These are phyloP conservation scores for Coprinopsis marcescibilis DNA, from an alignment of 768 basidiomycete genomes.

Conservation along the genomic window DNA sequence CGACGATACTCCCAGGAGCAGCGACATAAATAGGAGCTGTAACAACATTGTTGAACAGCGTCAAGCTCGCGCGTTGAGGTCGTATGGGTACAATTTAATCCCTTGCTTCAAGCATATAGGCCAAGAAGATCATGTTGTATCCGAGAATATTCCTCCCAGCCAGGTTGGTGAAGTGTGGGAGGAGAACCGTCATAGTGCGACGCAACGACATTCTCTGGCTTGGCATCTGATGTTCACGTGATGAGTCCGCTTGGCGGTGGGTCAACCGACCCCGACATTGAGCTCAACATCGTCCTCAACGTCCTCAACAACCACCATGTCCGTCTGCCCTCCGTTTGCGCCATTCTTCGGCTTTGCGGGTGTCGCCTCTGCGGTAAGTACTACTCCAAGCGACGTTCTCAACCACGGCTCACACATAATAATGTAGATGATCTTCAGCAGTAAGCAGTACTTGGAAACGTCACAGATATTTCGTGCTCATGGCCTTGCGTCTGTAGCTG, in stretches of 20 bases:
- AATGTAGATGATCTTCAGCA: conserved; percentile 91
- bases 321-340: conserved; percentile 85
- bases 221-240: too few species aligned
- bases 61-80: too few species aligned
- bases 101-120: too few species aligned
- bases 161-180: too few species aligned
- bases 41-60: conserved; percentile 25
- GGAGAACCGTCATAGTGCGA: too few species aligned
- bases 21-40: conserved; percentile 52
- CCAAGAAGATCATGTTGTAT: too few species aligned
- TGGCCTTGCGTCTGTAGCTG: conserved; percentile 41
- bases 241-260: neutral
- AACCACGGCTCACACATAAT: neutral
- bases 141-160: too few species aligned
- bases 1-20: conserved; percentile 53
- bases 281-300: conserved; percentile 1
- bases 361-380: conserved; percentile 83
- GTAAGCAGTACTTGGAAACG: conserved; percentile 42
- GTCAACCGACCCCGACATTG: neutral
- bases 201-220: too few species aligned
- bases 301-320: conserved; percentile 33
- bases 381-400: neutral
- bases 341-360: conserved; percentile 98
- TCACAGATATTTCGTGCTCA: conserved; percentile 4
- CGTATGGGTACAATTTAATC: too few species aligned